phyloP scores from a whole-genome alignment of 2,329 filamentous ascomycete species.

The Penicillium italicum region DNA sequence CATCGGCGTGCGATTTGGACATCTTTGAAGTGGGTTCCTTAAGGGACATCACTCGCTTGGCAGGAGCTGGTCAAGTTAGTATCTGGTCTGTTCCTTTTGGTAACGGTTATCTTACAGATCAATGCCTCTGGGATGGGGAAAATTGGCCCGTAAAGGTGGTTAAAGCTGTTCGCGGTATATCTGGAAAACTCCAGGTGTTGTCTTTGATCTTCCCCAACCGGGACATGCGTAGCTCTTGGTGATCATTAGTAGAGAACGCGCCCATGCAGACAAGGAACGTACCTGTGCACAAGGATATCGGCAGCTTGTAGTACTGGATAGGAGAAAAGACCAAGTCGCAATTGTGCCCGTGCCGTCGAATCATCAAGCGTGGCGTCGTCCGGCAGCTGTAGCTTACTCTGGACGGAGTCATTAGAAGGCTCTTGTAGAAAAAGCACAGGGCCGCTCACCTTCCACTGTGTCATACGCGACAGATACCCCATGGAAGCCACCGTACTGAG shows the following conservation, averaged over 20 bases:
- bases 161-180: conserved; percentile 82
- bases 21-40: conserved; percentile 76
- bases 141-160: conserved; percentile 63
- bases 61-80: conserved; percentile 55
- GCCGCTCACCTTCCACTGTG: conserved; percentile 83
- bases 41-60: conserved; percentile 86
- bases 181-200: conserved; percentile 94
- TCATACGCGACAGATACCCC: conserved; percentile 96
- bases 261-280: conserved; percentile 12
- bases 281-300: conserved; percentile 84
- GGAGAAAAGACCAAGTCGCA: conserved; percentile 88
- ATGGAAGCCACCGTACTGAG: conserved; percentile 86
- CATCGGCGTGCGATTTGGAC: conserved; percentile 79
- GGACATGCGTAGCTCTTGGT: conserved; percentile 82
- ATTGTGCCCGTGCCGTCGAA: conserved; percentile 53
- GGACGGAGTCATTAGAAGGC: conserved; percentile 8
- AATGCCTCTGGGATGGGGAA: conserved; percentile 67
- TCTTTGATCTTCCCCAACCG: conserved; percentile 90
- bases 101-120: conserved; percentile 55
- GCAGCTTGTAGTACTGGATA: conserved; percentile 95
- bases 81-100: not conserved
- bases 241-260: conserved; percentile 14
- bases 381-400: conserved; percentile 70
- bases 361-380: conserved; percentile 59
- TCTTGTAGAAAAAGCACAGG: not conserved